These are phyloP conservation scores for Euphorbia tirucalli DNA, from an alignment of 345 rosid genomes.

Conservation along the genomic window DNA sequence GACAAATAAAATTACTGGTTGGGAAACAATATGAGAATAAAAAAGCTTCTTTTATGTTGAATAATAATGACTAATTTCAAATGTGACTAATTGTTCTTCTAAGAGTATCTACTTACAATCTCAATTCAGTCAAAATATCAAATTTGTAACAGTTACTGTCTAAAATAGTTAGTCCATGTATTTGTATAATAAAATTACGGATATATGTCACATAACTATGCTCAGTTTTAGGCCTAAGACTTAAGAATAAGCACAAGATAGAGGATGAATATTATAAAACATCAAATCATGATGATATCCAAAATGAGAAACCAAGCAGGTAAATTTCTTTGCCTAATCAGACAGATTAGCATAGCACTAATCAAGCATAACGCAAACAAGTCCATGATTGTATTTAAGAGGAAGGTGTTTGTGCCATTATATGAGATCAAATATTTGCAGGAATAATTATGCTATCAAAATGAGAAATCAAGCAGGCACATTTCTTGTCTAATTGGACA, in stretches of 20 bases:
- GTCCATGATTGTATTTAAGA: too few species aligned
- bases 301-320: too few species aligned
- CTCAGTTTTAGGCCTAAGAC: too few species aligned
- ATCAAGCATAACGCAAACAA: too few species aligned
- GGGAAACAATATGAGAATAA: not conserved
- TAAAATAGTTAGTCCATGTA: not conserved
- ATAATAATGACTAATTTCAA: not conserved
- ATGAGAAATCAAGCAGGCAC: conserved; percentile 4
- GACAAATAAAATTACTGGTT: not conserved
- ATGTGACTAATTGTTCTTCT: not conserved
- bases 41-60: not conserved
- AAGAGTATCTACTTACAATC: not conserved
- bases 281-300: too few species aligned
- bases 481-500: conserved; percentile 1
- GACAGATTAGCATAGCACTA: too few species aligned
- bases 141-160: not conserved
- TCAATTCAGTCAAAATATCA: not conserved
- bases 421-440: not conserved
- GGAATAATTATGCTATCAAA: not conserved
- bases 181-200: not conserved
- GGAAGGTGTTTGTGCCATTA: not conserved
- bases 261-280: not conserved
- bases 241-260: not conserved
- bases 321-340: too few species aligned
- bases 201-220: not conserved